Evolutionary conservation across 805 yeast species (phyloP), one percentile per base, ranked within the genome.

Genomic region (Kodamaea kaohsiungensis): DNA sequence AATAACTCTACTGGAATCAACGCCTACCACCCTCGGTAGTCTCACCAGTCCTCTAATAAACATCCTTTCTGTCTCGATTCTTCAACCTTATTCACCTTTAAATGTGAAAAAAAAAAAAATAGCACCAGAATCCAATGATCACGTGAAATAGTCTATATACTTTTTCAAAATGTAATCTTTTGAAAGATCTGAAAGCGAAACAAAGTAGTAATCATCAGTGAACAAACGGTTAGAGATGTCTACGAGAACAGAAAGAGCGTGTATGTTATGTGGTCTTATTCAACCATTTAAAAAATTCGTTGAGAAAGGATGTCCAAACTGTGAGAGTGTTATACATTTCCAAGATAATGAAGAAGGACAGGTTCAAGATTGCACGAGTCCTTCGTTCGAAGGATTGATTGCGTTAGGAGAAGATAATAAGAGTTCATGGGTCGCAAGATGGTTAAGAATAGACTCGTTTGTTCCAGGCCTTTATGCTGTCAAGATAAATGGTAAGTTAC

Each of bases 221-320:
- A 30, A 10, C 35, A 40, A 40, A 40, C 17, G 25, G 9, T 9
- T 19, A 5, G 45, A 15, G 55, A 76, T 76, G 80, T 76, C 87
- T 12, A 73, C 82, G 37, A 82, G 86, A 73, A 79, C 87, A 8
- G 96, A 91, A 59, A 84, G 99, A 78, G 98, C 98, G 7, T 93
- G 99, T 66, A 89, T 93, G 97, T 82, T 95, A 55, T 93, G 99
- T 72, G 98, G 98, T 3, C 81, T 93, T 52, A 89, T 93, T 53
- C 96, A 90, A 65, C 84, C 96, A 4, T 82, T 88, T 61, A 81
- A 61, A 43, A 53, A 80, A 64, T 95, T 95, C 68, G 83, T 88
- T 49, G 86, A 85, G 54, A 84, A 84, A 16, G 98, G 98, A 6
- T 93, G 99, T 71, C 98, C 99, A 12, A 93, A 93, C 77, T 93